Percentiles rank a stretch among this genome's conserved stretches.
Conservation (phyloP, 208 protist genomes). For the Trypanosoma rangeli region DNA sequence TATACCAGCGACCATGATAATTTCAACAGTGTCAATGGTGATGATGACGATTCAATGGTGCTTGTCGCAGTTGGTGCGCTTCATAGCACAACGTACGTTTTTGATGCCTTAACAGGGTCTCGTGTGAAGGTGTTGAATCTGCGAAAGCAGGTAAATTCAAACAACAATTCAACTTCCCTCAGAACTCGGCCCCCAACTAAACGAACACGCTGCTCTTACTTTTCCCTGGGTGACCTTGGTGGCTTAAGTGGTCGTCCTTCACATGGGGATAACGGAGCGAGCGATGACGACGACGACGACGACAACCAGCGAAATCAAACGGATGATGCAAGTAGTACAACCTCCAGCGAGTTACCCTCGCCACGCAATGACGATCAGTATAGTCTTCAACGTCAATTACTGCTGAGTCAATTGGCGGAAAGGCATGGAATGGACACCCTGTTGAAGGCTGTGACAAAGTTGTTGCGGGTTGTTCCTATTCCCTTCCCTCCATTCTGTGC, state of each 20-base stretch:
- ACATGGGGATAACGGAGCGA: background rate
- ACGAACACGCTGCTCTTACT: conserved; percentile 23
- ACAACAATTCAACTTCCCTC: background rate
- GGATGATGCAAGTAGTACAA: conserved; percentile 12
- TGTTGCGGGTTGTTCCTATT: conserved; percentile 31
- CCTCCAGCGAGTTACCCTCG: background rate
- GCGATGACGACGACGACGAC: background rate
- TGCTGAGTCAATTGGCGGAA: conserved; percentile 14
- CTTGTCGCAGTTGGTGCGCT: conserved; percentile 64
- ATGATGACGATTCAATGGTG: conserved; percentile 28
- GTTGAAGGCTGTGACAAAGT: conserved; percentile 13
- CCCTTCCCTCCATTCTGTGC: conserved; percentile 11
- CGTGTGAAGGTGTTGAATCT: conserved; percentile 31
- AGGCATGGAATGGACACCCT: conserved; percentile 21
- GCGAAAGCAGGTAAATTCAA: conserved; percentile 19
- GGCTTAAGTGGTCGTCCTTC: background rate
- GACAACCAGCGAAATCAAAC: background rate
- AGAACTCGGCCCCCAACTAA: conserved; percentile 19
- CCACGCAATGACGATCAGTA: background rate
- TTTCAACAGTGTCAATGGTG: conserved; percentile 3
- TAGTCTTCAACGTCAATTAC: conserved; percentile 7
- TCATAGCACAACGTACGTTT: conserved; percentile 57
- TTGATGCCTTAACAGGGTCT: conserved; percentile 64
- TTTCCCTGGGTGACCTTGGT: conserved; percentile 4
- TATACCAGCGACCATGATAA: background rate